Conservation (phyloP, 495 filamentous ascomycete genomes). For the Astrocystis sublimbata region DNA sequence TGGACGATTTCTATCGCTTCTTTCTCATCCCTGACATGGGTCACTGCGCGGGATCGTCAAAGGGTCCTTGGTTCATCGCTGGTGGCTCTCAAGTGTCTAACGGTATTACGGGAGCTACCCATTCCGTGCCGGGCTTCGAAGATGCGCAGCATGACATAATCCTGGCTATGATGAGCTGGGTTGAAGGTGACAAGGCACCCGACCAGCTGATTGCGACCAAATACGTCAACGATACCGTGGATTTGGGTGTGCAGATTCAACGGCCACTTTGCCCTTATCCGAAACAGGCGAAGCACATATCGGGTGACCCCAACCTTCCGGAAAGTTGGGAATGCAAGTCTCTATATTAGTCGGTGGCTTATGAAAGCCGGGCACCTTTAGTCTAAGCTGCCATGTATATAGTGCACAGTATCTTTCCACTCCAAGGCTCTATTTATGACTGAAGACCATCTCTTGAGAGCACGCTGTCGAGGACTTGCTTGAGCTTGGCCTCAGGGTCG, state of each 20-base stretch:
- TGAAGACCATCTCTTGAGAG: conserved; percentile 14
- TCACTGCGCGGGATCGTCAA: conserved; percentile 31
- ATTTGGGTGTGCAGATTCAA: conserved; percentile 42
- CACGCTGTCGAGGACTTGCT: conserved; percentile 28
- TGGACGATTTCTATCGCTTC: conserved; percentile 43
- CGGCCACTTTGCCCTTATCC: conserved; percentile 50
- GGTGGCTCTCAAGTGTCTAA: conserved; percentile 37
- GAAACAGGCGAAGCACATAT: conserved; percentile 25
- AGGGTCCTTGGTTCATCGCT: conserved; percentile 45
- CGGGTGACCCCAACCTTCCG: conserved; percentile 17
- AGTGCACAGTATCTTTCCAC: not conserved
- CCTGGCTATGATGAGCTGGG: conserved; percentile 48
- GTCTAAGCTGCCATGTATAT: not conserved
- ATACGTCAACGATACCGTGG: conserved; percentile 27
- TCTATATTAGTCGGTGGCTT: conserved; percentile 14
- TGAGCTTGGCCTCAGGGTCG: conserved; percentile 28
- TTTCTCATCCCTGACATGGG: conserved; percentile 52
- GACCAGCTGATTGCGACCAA: conserved; percentile 47
- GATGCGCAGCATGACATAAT: conserved; percentile 44
- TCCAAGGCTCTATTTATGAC: not conserved
- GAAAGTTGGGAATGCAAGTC: conserved; percentile 24
- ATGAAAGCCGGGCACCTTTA: not conserved
- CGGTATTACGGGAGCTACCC: conserved; percentile 23
- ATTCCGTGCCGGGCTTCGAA: conserved; percentile 39
- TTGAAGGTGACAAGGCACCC: conserved; percentile 42